Percentiles rank a stretch among this genome's conserved stretches.
Conservation (phyloP, 2,329 filamentous ascomycete species). For the Macrophomina phaseolina region DNA sequence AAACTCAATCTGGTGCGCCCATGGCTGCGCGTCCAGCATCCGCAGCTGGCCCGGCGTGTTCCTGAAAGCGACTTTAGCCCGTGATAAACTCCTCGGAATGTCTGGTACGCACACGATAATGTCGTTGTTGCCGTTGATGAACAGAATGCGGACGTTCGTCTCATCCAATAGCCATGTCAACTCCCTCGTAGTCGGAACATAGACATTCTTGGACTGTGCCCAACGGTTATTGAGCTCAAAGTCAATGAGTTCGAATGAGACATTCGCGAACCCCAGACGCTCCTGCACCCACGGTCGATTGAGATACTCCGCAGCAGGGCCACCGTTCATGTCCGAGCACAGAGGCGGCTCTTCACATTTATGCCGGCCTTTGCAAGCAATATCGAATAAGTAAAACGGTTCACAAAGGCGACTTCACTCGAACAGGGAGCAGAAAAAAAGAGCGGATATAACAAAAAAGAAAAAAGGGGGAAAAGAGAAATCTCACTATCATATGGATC, state of each 20-base stretch:
- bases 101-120: neutral
- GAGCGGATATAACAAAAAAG: neutral
- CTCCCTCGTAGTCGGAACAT: neutral
- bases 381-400: neutral
- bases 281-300: constrained; percentile 5
- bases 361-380: neutral
- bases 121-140: neutral
- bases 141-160: neutral
- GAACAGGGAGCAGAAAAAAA: neutral
- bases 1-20: neutral
- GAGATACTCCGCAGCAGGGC: neutral
- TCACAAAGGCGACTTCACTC: neutral
- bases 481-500: neutral
- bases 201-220: neutral
- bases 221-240: neutral
- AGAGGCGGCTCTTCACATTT: neutral
- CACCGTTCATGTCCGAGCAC: neutral
- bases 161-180: neutral
- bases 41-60: neutral
- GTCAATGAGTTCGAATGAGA: neutral
- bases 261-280: neutral
- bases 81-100: neutral
- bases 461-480: neutral
- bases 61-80: neutral
- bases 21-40: neutral